A percentile compares a stretch with the other conserved stretches of the same genome.
phyloP scores from a whole-genome alignment of 768 basidiomycete species.

The Russula vinacea region DNA sequence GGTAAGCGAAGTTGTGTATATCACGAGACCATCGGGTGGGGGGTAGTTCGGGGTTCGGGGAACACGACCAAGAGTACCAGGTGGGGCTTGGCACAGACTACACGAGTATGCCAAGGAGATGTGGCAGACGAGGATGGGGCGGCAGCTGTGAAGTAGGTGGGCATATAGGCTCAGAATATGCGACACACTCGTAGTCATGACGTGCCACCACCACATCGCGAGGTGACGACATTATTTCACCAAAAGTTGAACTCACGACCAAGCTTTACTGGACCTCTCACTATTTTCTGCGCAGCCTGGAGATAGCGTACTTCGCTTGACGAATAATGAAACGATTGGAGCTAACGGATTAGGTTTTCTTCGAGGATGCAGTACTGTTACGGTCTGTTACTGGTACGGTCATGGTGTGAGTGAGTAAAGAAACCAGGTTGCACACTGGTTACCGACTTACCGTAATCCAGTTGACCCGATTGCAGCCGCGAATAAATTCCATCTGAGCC shows the following conservation, averaged over 20 bases:
- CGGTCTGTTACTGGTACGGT: no score
- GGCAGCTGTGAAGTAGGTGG: slow-evolving; percentile 44
- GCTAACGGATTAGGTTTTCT: slow-evolving; percentile 32
- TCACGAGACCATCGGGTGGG: not conserved
- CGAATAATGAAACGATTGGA: slow-evolving; percentile 42
- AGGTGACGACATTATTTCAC: no score
- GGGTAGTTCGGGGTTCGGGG: no score
- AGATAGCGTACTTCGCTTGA: slow-evolving; percentile 41
- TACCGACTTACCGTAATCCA: no score
- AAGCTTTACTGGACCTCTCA: slow-evolving; percentile 46
- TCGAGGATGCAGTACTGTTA: no score
- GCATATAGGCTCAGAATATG: no score
- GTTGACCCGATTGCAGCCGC: no score
- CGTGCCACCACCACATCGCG: not conserved
- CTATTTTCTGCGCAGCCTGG: slow-evolving; percentile 55
- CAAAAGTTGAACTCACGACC: slow-evolving; percentile 47
- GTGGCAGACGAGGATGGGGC: slow-evolving; percentile 35
- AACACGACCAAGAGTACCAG: slow-evolving; percentile 36
- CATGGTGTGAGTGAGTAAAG: no score
- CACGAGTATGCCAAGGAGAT: slow-evolving; percentile 47
- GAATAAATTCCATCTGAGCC: no score
- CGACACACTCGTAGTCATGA: no score
- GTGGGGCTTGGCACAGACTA: slow-evolving; percentile 46
- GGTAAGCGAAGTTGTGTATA: not conserved
- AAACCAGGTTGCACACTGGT: no score